phyloP scores from a whole-genome alignment of 306 rosid species.

The Alnus rubra region DNA sequence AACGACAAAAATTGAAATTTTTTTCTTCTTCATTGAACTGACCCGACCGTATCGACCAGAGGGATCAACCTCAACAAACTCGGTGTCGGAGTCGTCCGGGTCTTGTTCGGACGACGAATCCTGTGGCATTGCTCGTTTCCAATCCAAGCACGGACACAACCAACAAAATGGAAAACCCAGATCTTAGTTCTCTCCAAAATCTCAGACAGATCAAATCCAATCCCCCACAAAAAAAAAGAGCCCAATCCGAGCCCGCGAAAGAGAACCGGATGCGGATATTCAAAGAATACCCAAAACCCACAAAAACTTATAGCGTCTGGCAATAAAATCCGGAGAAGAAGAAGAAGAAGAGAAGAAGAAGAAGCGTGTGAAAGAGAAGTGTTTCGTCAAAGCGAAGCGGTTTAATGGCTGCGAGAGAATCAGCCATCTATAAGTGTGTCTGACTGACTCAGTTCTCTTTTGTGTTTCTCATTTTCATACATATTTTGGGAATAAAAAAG shows the following conservation, averaged over 20 bases:
- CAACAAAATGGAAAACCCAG: conserved; percentile 5
- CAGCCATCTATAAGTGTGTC: not conserved
- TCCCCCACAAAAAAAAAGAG: not conserved
- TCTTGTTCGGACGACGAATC: conserved; percentile 66
- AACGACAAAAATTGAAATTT: not conserved
- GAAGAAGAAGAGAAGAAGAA: not conserved
- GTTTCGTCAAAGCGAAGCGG: conserved; percentile 2
- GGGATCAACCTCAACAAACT: conserved; percentile 90
- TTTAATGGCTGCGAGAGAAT: not conserved
- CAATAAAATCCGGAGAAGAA: not conserved
- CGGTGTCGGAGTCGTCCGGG: conserved; percentile 58
- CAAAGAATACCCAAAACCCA: not conserved
- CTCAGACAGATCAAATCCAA: not conserved
- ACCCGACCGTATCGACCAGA: conserved; percentile 93
- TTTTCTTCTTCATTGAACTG: conserved; percentile 15
- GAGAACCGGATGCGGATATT: conserved; percentile 2
- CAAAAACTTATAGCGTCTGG: not conserved
- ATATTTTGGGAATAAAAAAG: not conserved
- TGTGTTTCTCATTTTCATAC: not conserved
- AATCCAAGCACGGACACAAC: conserved; percentile 13
- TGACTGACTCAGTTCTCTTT: not conserved
- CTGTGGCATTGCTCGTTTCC: conserved; percentile 52
- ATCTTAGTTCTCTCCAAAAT: not conserved
- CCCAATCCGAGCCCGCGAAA: conserved; percentile 6
- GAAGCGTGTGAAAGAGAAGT: conserved; percentile 2